These are phyloP conservation scores for Hericium alpestre DNA, from an alignment of 768 basidiomycete genomes.

Conservation along the genomic window DNA sequence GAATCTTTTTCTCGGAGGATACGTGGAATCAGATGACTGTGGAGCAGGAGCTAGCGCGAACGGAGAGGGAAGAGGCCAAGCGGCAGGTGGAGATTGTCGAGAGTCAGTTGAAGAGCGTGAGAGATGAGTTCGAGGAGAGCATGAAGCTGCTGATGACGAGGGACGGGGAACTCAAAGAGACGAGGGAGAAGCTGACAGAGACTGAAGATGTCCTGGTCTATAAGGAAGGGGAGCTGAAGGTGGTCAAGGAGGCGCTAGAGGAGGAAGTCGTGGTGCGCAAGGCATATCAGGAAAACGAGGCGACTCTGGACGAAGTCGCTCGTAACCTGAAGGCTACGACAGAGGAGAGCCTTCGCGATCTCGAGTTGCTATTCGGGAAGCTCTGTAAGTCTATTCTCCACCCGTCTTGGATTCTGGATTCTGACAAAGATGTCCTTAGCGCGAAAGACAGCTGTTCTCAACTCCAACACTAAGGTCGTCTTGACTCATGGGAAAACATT, in stretches of 20 bases:
- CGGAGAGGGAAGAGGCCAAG: constrained; percentile 73
- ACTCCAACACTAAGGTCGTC: constrained; percentile 57
- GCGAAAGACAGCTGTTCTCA: constrained; percentile 57
- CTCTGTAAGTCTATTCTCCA: constrained; percentile 43
- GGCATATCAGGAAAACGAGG: constrained; percentile 70
- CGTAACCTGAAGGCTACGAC: constrained; percentile 52
- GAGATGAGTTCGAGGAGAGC: constrained; percentile 89
- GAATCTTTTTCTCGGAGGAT: constrained; percentile 88
- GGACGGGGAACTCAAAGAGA: constrained; percentile 64
- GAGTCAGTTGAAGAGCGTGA: constrained; percentile 63
- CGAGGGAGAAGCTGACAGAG: constrained; percentile 43
- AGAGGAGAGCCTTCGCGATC: constrained; percentile 59
- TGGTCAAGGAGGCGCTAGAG: constrained; percentile 50
- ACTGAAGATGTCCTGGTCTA: constrained; percentile 41
- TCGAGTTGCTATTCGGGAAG: constrained; percentile 67
- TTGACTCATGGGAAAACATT: constrained; percentile 51
- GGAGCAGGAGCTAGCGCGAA: constrained; percentile 68
- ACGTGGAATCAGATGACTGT: constrained; percentile 74
- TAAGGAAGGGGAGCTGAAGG: constrained; percentile 48
- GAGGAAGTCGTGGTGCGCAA: constrained; percentile 73
- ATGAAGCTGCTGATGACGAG: constrained; percentile 64
- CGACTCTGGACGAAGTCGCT: constrained; percentile 61
- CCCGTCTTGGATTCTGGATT: not conserved
- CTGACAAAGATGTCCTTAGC: constrained; percentile 33
- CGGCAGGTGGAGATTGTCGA: constrained; percentile 78